These are phyloP conservation scores for Coemansia sp. DNA, from an alignment of 192 early-diverging fungal species.

Conservation along the genomic window DNA sequence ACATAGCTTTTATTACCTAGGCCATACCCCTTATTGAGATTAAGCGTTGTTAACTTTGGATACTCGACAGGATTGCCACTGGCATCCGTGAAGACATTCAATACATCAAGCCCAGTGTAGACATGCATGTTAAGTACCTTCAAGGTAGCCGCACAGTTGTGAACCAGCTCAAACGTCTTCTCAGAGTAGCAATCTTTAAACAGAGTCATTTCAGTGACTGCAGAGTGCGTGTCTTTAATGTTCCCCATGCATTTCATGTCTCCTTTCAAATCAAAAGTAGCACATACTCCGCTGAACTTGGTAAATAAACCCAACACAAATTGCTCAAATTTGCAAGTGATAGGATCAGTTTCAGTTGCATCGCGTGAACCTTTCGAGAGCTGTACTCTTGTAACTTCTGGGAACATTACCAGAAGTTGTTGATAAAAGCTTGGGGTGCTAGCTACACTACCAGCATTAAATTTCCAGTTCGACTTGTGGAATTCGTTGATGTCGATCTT, in stretches of 20 bases:
- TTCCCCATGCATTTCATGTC: neutral
- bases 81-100: neutral
- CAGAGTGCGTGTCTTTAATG: neutral
- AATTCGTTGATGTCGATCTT: neutral
- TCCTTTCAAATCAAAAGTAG: neutral
- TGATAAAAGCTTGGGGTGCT: neutral
- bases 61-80: neutral
- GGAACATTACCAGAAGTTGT: neutral
- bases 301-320: neutral
- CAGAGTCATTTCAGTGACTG: neutral
- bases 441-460: neutral
- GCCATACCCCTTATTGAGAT: neutral
- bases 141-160: neutral
- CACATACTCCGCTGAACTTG: neutral
- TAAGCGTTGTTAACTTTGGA: neutral
- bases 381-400: neutral
- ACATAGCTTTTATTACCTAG: neutral
- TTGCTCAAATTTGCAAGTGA: neutral
- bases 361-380: neutral
- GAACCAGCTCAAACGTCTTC: neutral
- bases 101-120: neutral
- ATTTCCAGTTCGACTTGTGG: neutral
- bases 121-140: neutral
- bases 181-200: neutral
- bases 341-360: neutral